Evolutionary conservation across 371 early-diverging fungal genomes (phyloP).

Genomic region (Rhizopus sp.): DNA sequence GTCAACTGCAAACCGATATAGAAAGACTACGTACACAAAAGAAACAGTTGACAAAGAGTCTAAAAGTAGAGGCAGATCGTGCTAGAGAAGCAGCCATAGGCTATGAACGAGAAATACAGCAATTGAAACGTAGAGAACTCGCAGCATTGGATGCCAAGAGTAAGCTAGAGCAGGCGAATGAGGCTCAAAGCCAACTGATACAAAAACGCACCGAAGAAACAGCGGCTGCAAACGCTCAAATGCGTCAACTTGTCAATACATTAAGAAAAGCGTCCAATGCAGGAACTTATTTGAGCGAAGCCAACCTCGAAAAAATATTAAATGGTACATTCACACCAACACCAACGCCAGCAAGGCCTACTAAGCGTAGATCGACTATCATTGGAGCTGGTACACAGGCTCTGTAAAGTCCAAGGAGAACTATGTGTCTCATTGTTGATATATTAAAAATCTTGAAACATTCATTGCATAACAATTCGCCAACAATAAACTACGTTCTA

Average conservation of each 20-base stretch:
- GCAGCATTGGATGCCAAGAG: conserved; percentile 59
- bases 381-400: no score
- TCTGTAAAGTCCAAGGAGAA: no score
- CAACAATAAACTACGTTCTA: no score
- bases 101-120: conserved; percentile 68
- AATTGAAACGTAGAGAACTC: conserved; percentile 60
- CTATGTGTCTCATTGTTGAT: no score
- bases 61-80: conserved; percentile 63
- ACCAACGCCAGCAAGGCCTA: background rate
- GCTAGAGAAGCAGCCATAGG: conserved; percentile 55
- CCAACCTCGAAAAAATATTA: conserved; percentile 29
- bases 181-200: conserved; percentile 54
- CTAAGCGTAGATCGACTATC: no score
- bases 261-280: conserved; percentile 38
- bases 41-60: conserved; percentile 65
- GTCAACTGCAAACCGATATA: conserved; percentile 43
- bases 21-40: conserved; percentile 70
- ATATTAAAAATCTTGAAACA: no score
- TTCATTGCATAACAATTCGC: no score
- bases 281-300: conserved; percentile 38
- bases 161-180: conserved; percentile 62
- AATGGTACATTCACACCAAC: background rate
- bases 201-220: conserved; percentile 51
- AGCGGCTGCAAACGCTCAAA: conserved; percentile 28
- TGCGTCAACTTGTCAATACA: conserved; percentile 28